phyloP scores from a whole-genome alignment of 2,329 filamentous ascomycete genomes.

The Dactylellina cionopaga region DNA sequence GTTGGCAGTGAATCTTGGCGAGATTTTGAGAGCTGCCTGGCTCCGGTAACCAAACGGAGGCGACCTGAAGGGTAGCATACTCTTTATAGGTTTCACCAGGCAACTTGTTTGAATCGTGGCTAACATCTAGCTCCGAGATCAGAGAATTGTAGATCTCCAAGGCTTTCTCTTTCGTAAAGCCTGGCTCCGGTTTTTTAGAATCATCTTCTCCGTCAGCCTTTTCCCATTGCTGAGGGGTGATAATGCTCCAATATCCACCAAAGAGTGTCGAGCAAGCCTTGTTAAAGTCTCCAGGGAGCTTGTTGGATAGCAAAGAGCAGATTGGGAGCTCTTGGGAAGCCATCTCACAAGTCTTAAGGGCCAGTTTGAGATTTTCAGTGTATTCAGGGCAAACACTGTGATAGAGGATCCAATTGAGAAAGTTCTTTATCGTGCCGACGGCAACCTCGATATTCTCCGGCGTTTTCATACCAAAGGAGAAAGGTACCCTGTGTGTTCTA shows the following conservation, averaged over 20 bases:
- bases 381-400: constrained; percentile 90
- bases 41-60: constrained; percentile 53
- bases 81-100: constrained; percentile 55
- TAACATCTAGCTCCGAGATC: constrained; percentile 52
- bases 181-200: constrained; percentile 56
- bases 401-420: constrained; percentile 83
- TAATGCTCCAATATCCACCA: constrained; percentile 62
- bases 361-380: constrained; percentile 71
- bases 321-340: constrained; percentile 75
- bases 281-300: constrained; percentile 82
- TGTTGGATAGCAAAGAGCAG: constrained; percentile 65
- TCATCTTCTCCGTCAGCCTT: constrained; percentile 29
- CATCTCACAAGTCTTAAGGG: constrained; percentile 72
- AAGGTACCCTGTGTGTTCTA: constrained; percentile 66
- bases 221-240: constrained; percentile 22
- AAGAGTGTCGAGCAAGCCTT: constrained; percentile 76
- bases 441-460: constrained; percentile 68
- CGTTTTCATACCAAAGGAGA: constrained; percentile 68
- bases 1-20: constrained; percentile 28
- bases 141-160: constrained; percentile 52
- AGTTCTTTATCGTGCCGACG: constrained; percentile 79
- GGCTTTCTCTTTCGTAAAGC: constrained; percentile 51
- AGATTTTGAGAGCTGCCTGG: constrained; percentile 33
- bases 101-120: constrained; percentile 54
- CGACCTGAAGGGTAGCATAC: constrained; percentile 60